phyloP scores from a whole-genome alignment of 2,329 filamentous ascomycete genomes.

The Phialemonium atrogriseum region DNA sequence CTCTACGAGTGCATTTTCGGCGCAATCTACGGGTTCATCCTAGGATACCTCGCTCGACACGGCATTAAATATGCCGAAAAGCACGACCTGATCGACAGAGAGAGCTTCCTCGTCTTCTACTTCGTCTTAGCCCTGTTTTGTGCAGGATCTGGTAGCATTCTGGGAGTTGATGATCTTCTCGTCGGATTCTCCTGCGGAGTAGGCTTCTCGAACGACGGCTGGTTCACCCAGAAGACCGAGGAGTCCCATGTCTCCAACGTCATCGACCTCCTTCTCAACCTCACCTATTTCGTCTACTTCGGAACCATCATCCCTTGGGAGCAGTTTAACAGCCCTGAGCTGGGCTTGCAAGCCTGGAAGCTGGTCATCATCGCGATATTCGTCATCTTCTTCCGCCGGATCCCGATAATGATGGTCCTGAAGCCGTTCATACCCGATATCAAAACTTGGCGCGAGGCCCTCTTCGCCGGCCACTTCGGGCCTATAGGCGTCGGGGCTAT shows the following conservation, averaged over 20 bases:
- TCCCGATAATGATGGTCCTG: constrained; percentile 84
- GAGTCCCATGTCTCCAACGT: constrained; percentile 99
- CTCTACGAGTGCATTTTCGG: constrained; percentile 96
- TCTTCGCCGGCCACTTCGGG: constrained; percentile 96
- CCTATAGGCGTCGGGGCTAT: constrained; percentile 96
- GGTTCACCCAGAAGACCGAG: constrained; percentile 97
- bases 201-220: constrained; percentile 98
- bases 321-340: constrained; percentile 66
- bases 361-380: constrained; percentile 89
- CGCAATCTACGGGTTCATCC: constrained; percentile 73
- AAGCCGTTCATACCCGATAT: constrained; percentile 94
- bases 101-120: constrained; percentile 98
- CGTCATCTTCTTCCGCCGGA: constrained; percentile 90
- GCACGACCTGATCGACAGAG: constrained; percentile 80
- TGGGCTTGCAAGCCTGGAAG: constrained; percentile 79
- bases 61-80: constrained; percentile 83
- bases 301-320: constrained; percentile 96
- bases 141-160: constrained; percentile 82
- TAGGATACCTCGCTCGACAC: constrained; percentile 87
- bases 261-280: constrained; percentile 91
- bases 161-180: constrained; percentile 88
- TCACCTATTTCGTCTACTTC: constrained; percentile 97
- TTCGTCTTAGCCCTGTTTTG: constrained; percentile 95
- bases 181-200: constrained; percentile 93
- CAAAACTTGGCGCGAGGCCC: constrained; percentile 94